These are phyloP conservation scores for Hibiscus mutabilis DNA, from an alignment of 345 rosid species.

Conservation along the genomic window DNA sequence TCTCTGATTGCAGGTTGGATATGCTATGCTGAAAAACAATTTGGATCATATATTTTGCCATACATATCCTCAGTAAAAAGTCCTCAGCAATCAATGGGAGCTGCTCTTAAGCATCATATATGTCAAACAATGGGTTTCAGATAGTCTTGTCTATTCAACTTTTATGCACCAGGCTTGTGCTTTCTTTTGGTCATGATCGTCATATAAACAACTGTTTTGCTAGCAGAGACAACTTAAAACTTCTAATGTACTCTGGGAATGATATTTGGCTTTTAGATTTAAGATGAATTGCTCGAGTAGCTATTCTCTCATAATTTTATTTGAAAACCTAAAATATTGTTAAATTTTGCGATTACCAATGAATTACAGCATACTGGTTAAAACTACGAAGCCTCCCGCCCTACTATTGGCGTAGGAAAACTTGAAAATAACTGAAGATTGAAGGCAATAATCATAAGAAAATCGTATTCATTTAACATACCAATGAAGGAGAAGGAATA, in stretches of 20 bases:
- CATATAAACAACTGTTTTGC: background rate
- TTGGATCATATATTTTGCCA: slow-evolving; percentile 79
- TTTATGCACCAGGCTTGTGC: background rate
- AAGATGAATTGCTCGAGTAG: background rate
- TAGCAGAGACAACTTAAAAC: background rate
- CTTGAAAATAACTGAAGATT: background rate
- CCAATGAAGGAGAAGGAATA: background rate
- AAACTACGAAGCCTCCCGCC: background rate
- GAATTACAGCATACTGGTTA: background rate
- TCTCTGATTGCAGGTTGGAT: slow-evolving; percentile 74
- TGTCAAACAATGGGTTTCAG: slow-evolving; percentile 67
- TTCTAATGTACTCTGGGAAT: background rate
- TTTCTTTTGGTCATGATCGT: background rate
- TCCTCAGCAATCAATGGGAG: slow-evolving; percentile 88
- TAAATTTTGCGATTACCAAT: background rate
- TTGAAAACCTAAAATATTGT: background rate
- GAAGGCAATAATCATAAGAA: background rate
- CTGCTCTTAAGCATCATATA: slow-evolving; percentile 62
- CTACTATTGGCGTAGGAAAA: background rate
- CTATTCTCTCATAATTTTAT: background rate
- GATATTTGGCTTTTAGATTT: background rate
- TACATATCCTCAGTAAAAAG: slow-evolving; percentile 88
- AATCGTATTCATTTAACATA: background rate
- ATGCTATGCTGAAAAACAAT: slow-evolving; percentile 92
- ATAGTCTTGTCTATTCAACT: slow-evolving; percentile 22